Evolutionary conservation across 2,329 filamentous ascomycete genomes (phyloP).

Genomic region (Fusarium circinatum): DNA sequence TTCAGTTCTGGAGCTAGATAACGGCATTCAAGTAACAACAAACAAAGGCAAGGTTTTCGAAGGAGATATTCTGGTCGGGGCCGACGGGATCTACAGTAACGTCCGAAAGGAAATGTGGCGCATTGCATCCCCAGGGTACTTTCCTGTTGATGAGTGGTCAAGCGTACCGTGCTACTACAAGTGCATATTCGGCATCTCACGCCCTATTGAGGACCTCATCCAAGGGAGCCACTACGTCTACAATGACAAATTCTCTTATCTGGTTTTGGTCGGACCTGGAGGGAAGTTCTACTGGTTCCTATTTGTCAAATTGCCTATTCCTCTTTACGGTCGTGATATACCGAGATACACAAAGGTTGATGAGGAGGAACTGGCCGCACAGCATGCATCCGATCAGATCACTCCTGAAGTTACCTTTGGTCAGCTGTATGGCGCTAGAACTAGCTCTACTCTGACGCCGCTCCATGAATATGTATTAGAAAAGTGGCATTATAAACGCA

Average conservation of each 20-base stretch:
- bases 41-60: conserved; percentile 23
- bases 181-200: conserved; percentile 9
- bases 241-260: not conserved
- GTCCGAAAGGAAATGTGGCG: conserved; percentile 47
- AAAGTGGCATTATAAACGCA: conserved; percentile 8
- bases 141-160: conserved; percentile 15
- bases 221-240: not conserved
- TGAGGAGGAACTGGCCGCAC: not conserved
- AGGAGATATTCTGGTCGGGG: conserved; percentile 52
- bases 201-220: accelerated
- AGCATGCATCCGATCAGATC: not conserved
- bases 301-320: not conserved
- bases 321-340: not conserved
- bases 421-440: not conserved
- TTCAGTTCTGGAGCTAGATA: not conserved
- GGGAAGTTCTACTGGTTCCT: conserved; percentile 14
- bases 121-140: conserved; percentile 9
- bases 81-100: conserved; percentile 54
- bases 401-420: not conserved
- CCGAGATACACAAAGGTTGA: not conserved
- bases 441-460: not conserved
- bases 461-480: conserved; percentile 10
- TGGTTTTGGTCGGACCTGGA: not conserved
- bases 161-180: conserved; percentile 6
- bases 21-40: not conserved